Evolutionary conservation across 2,329 filamentous ascomycete genomes (phyloP).

Genomic region (Alternaria ventricosa): DNA sequence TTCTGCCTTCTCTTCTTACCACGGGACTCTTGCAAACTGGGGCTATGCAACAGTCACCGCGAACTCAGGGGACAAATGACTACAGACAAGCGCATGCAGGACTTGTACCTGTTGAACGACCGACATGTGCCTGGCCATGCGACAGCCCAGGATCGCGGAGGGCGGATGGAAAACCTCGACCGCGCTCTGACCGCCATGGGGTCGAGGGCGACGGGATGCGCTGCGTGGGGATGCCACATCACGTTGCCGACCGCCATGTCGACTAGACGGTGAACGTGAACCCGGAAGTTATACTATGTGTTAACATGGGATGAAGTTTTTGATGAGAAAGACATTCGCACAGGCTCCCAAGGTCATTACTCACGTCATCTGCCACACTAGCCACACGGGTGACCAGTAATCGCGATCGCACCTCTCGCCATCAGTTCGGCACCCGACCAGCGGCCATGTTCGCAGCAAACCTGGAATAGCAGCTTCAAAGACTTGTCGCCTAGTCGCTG

Average conservation of each 20-base stretch:
- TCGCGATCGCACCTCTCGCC: background rate
- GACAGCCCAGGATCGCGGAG: slow-evolving; percentile 8
- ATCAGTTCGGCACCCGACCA: slow-evolving; percentile 1
- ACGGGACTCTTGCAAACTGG: background rate
- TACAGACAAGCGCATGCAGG: slow-evolving; percentile 8
- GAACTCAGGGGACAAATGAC: slow-evolving; percentile 1
- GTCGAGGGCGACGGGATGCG: slow-evolving; percentile 10
- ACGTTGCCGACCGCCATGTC: slow-evolving; percentile 16
- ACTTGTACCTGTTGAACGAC: background rate
- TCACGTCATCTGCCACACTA: slow-evolving; percentile 7
- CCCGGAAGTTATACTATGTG: background rate
- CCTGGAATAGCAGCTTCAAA: background rate
- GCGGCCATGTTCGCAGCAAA: slow-evolving; percentile 1
- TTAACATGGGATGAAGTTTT: background rate
- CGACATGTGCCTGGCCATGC: slow-evolving; percentile 9
- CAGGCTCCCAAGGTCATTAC: background rate
- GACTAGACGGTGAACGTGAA: slow-evolving; percentile 4
- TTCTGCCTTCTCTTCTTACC: background rate
- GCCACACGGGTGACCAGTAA: background rate
- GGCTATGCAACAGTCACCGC: slow-evolving; percentile 6
- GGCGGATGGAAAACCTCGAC: slow-evolving; percentile 15
- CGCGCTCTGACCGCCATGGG: slow-evolving; percentile 16
- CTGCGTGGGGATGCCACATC: slow-evolving; percentile 17
- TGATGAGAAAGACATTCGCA: background rate
- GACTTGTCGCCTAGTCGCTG: background rate